Conservation (phyloP, 345 rosid genomes). For the Lepidium africanum region DNA sequence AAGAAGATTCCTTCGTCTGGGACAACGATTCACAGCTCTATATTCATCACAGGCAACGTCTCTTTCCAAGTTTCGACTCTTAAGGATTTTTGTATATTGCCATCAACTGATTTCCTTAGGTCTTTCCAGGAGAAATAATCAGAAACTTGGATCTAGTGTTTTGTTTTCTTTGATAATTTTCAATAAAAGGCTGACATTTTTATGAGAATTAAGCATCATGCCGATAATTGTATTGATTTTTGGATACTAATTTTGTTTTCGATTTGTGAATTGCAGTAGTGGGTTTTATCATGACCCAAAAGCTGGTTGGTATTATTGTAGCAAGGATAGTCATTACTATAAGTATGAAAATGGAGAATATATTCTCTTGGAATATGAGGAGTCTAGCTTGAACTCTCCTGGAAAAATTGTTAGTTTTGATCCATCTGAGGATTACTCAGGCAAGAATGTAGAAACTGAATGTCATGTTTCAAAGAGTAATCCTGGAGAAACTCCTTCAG, state of each 20-base stretch:
- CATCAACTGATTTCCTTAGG: background rate
- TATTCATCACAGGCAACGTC: conserved; percentile 59
- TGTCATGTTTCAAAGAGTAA: conserved; percentile 9
- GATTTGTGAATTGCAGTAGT: conserved; percentile 40
- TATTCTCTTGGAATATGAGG: conserved; percentile 40
- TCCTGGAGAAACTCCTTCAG: conserved; percentile 5
- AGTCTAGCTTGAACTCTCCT: conserved; percentile 12
- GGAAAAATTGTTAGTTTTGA: conserved; percentile 18
- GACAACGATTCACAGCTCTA: conserved; percentile 55
- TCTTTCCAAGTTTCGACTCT: conserved; percentile 3
- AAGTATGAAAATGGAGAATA: conserved; percentile 70
- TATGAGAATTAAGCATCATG: background rate
- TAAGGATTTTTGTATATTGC: background rate
- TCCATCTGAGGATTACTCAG: conserved; percentile 23
- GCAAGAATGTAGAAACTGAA: conserved; percentile 14
- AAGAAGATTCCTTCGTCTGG: conserved; percentile 53
- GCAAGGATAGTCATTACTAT: conserved; percentile 71
- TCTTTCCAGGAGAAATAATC: background rate
- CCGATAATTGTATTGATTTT: background rate
- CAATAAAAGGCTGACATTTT: background rate
- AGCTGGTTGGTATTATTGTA: conserved; percentile 90
- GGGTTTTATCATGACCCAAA: conserved; percentile 82
- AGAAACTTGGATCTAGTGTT: background rate
- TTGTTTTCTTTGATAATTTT: background rate
- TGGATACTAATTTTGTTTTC: conserved; percentile 1